phyloP scores from a whole-genome alignment of 345 rosid genomes.

The Dimocarpus longan region DNA sequence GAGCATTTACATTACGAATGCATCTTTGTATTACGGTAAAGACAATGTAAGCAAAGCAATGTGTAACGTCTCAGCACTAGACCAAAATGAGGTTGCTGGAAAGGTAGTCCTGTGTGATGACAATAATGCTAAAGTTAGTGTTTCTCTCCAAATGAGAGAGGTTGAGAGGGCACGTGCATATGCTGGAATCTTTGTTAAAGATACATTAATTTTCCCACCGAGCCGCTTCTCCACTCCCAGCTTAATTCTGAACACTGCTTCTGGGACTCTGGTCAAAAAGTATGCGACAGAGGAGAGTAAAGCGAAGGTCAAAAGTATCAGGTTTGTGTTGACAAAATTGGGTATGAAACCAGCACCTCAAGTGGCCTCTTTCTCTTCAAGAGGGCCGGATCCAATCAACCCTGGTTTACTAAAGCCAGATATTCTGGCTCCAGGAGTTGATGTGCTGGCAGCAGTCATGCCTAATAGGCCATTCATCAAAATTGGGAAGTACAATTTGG shows the following conservation, averaged over 20 bases:
- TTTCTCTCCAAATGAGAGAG: slow-evolving; percentile 17
- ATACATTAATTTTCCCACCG: slow-evolving; percentile 6
- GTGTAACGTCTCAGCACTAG: slow-evolving; percentile 22
- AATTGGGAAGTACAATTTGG: slow-evolving; percentile 28
- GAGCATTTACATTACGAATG: slow-evolving; percentile 25
- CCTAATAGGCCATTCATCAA: slow-evolving; percentile 19
- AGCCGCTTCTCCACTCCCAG: slow-evolving; percentile 27
- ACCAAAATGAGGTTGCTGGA: slow-evolving; percentile 28
- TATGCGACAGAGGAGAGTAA: neutral
- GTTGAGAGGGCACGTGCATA: slow-evolving; percentile 34
- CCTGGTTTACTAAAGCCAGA: slow-evolving; percentile 43
- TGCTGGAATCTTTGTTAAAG: slow-evolving; percentile 31
- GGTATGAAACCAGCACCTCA: slow-evolving; percentile 49
- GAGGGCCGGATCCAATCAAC: slow-evolving; percentile 54
- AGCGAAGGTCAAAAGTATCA: slow-evolving; percentile 30
- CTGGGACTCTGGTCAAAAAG: slow-evolving; percentile 15
- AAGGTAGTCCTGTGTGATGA: slow-evolving; percentile 46
- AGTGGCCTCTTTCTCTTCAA: slow-evolving; percentile 60
- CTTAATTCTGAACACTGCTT: slow-evolving; percentile 20
- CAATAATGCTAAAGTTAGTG: neutral
- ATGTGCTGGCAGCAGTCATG: slow-evolving; percentile 38
- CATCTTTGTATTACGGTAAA: slow-evolving; percentile 29
- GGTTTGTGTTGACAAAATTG: slow-evolving; percentile 33
- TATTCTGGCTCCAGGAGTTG: slow-evolving; percentile 47
- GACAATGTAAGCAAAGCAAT: slow-evolving; percentile 21